Percentiles rank a stretch among this genome's conserved stretches.
Conservation (phyloP, 139 green algal species). For the Nannochloris sp. region DNA sequence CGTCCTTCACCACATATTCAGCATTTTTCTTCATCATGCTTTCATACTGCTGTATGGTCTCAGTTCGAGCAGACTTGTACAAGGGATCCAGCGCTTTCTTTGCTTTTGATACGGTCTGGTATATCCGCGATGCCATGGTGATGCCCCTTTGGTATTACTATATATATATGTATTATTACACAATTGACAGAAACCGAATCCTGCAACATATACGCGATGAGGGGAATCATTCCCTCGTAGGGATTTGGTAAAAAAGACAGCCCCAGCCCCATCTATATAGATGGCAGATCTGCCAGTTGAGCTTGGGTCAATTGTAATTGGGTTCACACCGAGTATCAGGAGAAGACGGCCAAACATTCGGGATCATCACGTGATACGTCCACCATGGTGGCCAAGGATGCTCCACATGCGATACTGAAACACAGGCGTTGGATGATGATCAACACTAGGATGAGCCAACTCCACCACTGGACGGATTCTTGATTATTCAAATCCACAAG, state of each 20-base stretch:
- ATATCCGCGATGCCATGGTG: background rate
- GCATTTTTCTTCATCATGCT: slow-evolving; percentile 39
- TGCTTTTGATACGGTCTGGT: slow-evolving; percentile 23
- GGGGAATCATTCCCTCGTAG: too few species aligned
- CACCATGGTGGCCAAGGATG: too few species aligned
- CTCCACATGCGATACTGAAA: background rate
- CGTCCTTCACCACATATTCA: slow-evolving; percentile 60
- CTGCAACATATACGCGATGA: too few species aligned
- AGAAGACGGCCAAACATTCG: too few species aligned
- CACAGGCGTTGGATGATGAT: background rate
- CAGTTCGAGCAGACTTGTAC: slow-evolving; percentile 14
- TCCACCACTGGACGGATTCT: background rate
- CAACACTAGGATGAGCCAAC: slow-evolving; percentile 4
- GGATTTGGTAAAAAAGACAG: too few species aligned
- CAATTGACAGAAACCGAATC: too few species aligned
- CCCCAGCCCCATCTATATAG: too few species aligned
- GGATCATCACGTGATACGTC: too few species aligned
- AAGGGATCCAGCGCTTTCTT: slow-evolving; percentile 21
- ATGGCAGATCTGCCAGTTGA: too few species aligned
- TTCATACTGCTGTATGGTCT: slow-evolving; percentile 37
- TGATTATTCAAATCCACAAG: slow-evolving; percentile 6
- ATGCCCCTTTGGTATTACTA: background rate
- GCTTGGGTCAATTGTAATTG: too few species aligned
- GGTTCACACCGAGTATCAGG: too few species aligned
- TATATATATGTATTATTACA: too few species aligned